These are phyloP conservation scores for Alternaria arbusti DNA, from an alignment of 2,329 filamentous ascomycete genomes.

Conservation along the genomic window DNA sequence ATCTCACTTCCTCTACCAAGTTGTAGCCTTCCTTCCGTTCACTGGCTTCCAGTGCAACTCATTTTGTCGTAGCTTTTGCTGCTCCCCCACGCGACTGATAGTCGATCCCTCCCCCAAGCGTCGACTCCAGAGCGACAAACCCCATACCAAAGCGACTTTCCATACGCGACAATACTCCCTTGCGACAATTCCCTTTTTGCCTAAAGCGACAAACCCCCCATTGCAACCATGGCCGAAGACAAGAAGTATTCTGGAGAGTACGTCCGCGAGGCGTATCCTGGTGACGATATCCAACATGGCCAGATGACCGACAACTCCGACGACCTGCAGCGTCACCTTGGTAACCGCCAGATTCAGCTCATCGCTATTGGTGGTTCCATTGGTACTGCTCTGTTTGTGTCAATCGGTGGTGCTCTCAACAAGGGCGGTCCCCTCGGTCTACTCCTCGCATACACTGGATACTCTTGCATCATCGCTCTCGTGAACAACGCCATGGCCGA, in stretches of 20 bases:
- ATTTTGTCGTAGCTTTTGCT: constrained; percentile 31
- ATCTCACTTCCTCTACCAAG: constrained; percentile 17
- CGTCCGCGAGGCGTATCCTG: constrained; percentile 30
- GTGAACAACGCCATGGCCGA: constrained; percentile 72
- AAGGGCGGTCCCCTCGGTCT: constrained; percentile 60
- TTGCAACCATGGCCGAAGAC: constrained; percentile 39
- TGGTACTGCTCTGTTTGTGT: constrained; percentile 63
- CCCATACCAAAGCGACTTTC: constrained; percentile 23
- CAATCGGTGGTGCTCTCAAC: constrained; percentile 64
- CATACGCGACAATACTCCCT: constrained; percentile 12
- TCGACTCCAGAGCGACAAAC: constrained; percentile 23
- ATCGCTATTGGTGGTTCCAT: constrained; percentile 52
- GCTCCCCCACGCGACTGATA: constrained; percentile 19
- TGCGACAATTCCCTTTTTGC: constrained; percentile 14
- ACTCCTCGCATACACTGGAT: constrained; percentile 65
- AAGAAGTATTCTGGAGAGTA: constrained; percentile 43
- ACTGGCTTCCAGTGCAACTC: constrained; percentile 30
- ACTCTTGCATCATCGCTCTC: constrained; percentile 62
- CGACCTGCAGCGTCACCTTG: constrained; percentile 48
- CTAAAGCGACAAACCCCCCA: constrained; percentile 20
- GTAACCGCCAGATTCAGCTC: constrained; percentile 50
- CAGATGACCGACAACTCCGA: constrained; percentile 43
- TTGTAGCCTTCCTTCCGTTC: constrained; percentile 20
- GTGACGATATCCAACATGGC: constrained; percentile 38
- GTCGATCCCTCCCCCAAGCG: constrained; percentile 10